Conservation (phyloP, 2,329 filamentous ascomycete genomes). For the Colletotrichum kahawae region DNA sequence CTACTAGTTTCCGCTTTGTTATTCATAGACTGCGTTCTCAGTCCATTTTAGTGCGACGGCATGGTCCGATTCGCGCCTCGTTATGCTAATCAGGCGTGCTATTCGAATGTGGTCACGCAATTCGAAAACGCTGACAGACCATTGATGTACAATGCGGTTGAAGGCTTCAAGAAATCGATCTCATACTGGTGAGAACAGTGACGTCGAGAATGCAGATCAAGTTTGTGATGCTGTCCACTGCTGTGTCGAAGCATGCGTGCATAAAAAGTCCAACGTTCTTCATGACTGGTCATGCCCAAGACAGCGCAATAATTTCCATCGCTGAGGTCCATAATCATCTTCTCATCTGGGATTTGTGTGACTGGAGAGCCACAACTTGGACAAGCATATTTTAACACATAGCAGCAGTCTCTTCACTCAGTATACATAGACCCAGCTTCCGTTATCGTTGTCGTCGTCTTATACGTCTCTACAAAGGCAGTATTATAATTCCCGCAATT, state of each 20-base stretch:
- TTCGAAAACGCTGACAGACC: too few relatives aligned
- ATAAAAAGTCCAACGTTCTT: neutral
- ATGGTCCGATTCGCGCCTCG: neutral
- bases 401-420: neutral
- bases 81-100: too few relatives aligned
- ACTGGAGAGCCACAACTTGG: neutral
- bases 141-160: too few relatives aligned
- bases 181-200: neutral
- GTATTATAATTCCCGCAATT: neutral
- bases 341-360: neutral
- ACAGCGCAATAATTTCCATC: neutral
- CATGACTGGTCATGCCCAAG: neutral
- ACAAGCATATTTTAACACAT: neutral
- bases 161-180: too few relatives aligned
- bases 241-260: neutral
- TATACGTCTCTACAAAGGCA: neutral
- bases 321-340: neutral
- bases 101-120: neutral
- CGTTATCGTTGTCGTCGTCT: neutral
- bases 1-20: neutral
- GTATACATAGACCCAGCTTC: neutral
- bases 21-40: neutral
- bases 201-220: neutral
- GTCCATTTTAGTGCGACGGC: neutral
- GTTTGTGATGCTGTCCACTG: neutral